These are phyloP conservation scores for Globisporangium apiculatum DNA, from an alignment of 352 stramenopile species.

Conservation along the genomic window DNA sequence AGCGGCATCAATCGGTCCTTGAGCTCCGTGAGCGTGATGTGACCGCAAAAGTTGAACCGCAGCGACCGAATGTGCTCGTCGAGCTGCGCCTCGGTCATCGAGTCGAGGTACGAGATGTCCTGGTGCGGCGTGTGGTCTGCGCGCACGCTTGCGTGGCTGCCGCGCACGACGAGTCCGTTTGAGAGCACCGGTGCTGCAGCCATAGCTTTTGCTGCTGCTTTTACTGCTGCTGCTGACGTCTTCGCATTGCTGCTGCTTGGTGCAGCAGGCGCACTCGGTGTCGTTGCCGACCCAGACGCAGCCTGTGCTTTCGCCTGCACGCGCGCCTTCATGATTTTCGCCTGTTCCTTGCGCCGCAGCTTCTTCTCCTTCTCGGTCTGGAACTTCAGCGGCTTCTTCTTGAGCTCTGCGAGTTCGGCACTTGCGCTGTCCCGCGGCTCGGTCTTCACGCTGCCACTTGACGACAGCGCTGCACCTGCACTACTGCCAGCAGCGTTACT, in stretches of 20 bases:
- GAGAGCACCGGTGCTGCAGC: conserved; percentile 8
- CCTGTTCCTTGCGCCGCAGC: conserved; percentile 70
- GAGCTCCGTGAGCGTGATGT: conserved; percentile 75
- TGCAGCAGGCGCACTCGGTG: too few species aligned
- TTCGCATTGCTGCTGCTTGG: background rate
- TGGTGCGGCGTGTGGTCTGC: conserved; percentile 63
- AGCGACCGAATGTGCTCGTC: conserved; percentile 88
- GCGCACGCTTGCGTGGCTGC: conserved; percentile 50
- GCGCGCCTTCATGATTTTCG: conserved; percentile 68
- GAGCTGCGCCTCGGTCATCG: conserved; percentile 78
- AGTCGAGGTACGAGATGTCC: conserved; percentile 85
- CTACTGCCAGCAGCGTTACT: background rate
- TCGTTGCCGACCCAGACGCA: background rate
- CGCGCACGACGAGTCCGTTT: conserved; percentile 74
- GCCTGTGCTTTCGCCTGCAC: conserved; percentile 64
- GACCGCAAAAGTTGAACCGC: conserved; percentile 83
- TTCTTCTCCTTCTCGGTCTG: conserved; percentile 88
- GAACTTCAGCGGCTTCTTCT: conserved; percentile 73
- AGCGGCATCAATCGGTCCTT: conserved; percentile 81
- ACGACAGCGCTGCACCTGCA: background rate
- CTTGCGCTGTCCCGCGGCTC: conserved; percentile 3
- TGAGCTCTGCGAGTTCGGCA: conserved; percentile 21
- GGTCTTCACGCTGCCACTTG: conserved; percentile 6
- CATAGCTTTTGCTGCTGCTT: conserved; percentile 10
- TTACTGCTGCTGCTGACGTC: background rate